Evolutionary conservation across 177 flowering plant species (phyloP), one percentile per base, ranked within the genome.

Genomic region (Vitis hybrid): DNA sequence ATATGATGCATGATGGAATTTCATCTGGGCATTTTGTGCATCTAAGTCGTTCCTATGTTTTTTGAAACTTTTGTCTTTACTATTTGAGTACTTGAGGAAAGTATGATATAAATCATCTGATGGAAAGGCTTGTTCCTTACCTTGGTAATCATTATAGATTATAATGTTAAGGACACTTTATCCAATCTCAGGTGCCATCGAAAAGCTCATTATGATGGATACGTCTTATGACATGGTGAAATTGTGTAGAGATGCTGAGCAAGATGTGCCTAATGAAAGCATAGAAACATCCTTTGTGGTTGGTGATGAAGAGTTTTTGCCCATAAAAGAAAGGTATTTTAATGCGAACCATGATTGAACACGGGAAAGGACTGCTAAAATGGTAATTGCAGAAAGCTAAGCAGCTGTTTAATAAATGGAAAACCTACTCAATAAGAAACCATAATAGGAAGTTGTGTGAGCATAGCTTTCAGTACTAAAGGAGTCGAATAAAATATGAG

Each of bases 251-350:
- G 77, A 79, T 50, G 71, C 78, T 52, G 88, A 87, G 70, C 72
- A 79, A 51, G 75, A 73, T 68, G 35, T 68, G n/a, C 69, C 75
- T 18, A 69, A 72, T 71, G 75, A 77, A 59, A 70, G 67, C 30
- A 71, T 91, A 59, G 91, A 95, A 71, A 90, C 94, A 55, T 86
- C 86, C 10, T 93, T 71, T 82, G 71, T 91, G 13, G 91, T 95
- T 75, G 99, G 82, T 65, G 99, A 95, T 85, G 99, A 95, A 78
- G 99, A 95, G 73, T 95, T 81, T 84, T 77, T 95, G 76, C 99
- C 99, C 15, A 46, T 95, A 32, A 85, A 86, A 76, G 98, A 95
- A 79, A 90, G 89, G 98, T 93, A 35, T 35, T 35, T 35, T 5
- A 5, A 35, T 35, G 46, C 46, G 6, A 35, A 35, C 46, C 46